Conservation (phyloP, 2,329 filamentous ascomycete genomes). For the Trichoderma cornu-damae region DNA sequence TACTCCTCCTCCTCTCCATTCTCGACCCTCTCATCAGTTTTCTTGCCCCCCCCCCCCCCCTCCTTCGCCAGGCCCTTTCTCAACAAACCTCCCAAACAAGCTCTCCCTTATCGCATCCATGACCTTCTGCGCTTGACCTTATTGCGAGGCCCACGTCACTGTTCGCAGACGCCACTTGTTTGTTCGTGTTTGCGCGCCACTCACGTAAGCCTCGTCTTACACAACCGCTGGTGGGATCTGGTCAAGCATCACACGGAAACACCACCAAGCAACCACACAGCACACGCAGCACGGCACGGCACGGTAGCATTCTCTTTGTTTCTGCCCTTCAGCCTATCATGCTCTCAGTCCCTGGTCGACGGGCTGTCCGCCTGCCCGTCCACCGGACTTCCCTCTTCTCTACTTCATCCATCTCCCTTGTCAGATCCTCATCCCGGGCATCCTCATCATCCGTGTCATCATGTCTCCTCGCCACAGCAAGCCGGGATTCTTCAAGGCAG, state of each 20-base stretch:
- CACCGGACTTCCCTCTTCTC: conserved; percentile 17
- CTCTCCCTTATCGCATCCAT: not conserved
- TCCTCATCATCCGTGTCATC: conserved; percentile 16
- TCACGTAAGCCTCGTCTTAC: conserved; percentile 9
- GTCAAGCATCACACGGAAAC: not conserved
- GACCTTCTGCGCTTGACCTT: not conserved
- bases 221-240: not conserved
- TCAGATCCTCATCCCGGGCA: conserved; percentile 14
- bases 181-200: not conserved
- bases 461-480: conserved; percentile 16
- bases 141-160: not conserved
- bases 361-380: conserved; percentile 23
- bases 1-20: not conserved
- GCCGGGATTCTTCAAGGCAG: not conserved
- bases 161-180: not conserved
- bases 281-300: not conserved
- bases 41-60: not conserved
- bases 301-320: not conserved
- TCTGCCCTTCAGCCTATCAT: conserved; percentile 22
- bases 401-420: conserved; percentile 4
- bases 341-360: conserved; percentile 23
- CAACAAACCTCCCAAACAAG: not conserved
- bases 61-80: not conserved
- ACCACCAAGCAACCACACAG: not conserved
- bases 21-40: not conserved